Conservation (phyloP, 495 filamentous ascomycete species). For the Clohesyomyces aquaticus region DNA sequence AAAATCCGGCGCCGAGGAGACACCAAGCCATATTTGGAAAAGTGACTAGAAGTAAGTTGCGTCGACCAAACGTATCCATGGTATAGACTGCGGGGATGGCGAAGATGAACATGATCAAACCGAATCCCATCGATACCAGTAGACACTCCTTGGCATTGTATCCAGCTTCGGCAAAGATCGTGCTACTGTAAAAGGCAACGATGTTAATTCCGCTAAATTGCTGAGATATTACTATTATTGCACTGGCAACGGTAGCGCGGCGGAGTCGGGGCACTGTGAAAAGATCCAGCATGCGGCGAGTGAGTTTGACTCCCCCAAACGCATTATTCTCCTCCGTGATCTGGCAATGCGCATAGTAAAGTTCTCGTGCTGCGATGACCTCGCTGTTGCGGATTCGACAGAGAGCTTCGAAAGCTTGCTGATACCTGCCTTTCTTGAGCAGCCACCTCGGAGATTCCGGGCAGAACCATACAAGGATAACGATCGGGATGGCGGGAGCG, state of each 20-base stretch:
- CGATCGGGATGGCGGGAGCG: constrained; percentile 21
- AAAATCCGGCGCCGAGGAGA: constrained; percentile 36
- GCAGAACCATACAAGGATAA: constrained; percentile 20
- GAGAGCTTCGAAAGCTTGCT: constrained; percentile 23
- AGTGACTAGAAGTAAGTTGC: constrained; percentile 40
- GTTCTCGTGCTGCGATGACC: constrained; percentile 27
- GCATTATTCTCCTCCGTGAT: constrained; percentile 18
- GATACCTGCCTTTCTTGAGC: constrained; percentile 22
- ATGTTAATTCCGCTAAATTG: constrained; percentile 24
- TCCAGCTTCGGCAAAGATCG: constrained; percentile 20
- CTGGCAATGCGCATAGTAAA: constrained; percentile 30
- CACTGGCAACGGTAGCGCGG: constrained; percentile 18
- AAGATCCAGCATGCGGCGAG: constrained; percentile 8
- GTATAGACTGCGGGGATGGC: neutral
- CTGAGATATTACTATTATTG: constrained; percentile 25
- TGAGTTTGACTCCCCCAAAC: constrained; percentile 6
- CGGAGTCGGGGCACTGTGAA: constrained; percentile 33
- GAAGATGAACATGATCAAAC: constrained; percentile 21
- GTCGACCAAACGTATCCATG: constrained; percentile 32
- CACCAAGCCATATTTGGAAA: constrained; percentile 40
- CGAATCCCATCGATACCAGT: constrained; percentile 11
- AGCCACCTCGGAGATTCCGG: constrained; percentile 31
- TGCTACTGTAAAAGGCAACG: constrained; percentile 16
- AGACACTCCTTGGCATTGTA: constrained; percentile 2
- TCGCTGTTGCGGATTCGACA: constrained; percentile 15